Conservation (phyloP, 768 basidiomycete genomes). For the Coprinopsis strossmayeri region DNA sequence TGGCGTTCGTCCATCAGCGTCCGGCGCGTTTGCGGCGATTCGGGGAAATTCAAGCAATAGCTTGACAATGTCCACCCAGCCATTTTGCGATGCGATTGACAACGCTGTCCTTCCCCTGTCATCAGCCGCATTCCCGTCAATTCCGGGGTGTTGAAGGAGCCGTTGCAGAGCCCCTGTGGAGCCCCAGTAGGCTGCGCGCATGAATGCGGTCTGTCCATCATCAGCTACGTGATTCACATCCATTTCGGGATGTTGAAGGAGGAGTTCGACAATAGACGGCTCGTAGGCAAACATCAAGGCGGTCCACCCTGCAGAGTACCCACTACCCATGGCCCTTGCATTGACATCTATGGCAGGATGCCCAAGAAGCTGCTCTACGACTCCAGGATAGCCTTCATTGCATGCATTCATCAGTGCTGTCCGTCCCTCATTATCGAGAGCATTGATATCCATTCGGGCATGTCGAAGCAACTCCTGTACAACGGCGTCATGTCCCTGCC, state of each 20-base stretch:
- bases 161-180: no score
- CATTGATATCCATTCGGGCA: not conserved
- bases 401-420: not conserved
- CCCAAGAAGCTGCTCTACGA: not conserved
- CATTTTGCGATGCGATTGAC: not conserved
- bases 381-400: not conserved
- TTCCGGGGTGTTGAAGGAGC: no score
- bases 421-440: not conserved
- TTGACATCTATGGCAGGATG: not conserved
- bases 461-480: not conserved
- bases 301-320: not conserved
- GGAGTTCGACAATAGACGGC: not conserved
- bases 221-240: no score
- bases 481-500: not conserved
- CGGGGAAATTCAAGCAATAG: not conserved
- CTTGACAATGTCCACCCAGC: not conserved
- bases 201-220: no score
- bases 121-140: no score
- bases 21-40: not conserved
- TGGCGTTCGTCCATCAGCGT: not conserved
- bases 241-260: not conserved
- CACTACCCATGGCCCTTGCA: not conserved
- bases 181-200: not conserved
- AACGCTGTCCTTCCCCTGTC: no score
- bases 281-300: not conserved